Base-by-base conservation (phyloP, 768 basidiomycete species). In the Xerocomellus amylosporus region DNA sequence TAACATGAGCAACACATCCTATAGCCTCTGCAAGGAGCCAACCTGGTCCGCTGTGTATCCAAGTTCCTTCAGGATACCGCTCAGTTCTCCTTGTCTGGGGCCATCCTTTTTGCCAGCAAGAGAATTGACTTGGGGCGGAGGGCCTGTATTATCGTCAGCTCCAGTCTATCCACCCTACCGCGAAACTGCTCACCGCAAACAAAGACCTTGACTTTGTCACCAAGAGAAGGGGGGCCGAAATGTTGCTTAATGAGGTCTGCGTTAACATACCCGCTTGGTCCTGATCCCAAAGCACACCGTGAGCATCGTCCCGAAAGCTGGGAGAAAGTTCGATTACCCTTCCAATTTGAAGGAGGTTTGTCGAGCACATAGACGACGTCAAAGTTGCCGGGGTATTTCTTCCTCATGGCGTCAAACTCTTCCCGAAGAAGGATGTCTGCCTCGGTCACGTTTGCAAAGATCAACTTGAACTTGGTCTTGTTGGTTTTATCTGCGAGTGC, bases 391-490 rank as follows among this genome's bases (percentile, higher is more conserved):
- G 88, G 86, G 72, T 86, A 75, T 59, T 84, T 81, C 64, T 81
- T 81, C 74, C 84, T 81, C 64, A 90, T 75, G 8, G 71, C 72
- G 56, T 93, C 90, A 58, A 93, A 78, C 61, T 88, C 85, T 65
- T 88, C 81, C 49, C 86, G 84, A 57, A 96, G 81, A 49, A 95
- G 84, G 58, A 99, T 97, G 68, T 99, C 97, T 49, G 81, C 77
- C 68, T 93, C 91, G 14, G 92, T 83, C 37, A 93, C 80, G 71
- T 98, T 98, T 37, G 90, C 86, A 73, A 90, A 98, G 63, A 99
- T 75, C 51, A 98, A 78, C 44, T 87, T 96, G 78, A 92, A 97
- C 64, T 93, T 93, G 56, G 97, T 98, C 76, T 86, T 92, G 83
- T 98, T 97, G 39, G 73, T 62, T 31, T 82, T 78, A 64, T 91